Evolutionary conservation across 2,329 filamentous ascomycete species (phyloP).

Genomic region (Diaporthe sp.): DNA sequence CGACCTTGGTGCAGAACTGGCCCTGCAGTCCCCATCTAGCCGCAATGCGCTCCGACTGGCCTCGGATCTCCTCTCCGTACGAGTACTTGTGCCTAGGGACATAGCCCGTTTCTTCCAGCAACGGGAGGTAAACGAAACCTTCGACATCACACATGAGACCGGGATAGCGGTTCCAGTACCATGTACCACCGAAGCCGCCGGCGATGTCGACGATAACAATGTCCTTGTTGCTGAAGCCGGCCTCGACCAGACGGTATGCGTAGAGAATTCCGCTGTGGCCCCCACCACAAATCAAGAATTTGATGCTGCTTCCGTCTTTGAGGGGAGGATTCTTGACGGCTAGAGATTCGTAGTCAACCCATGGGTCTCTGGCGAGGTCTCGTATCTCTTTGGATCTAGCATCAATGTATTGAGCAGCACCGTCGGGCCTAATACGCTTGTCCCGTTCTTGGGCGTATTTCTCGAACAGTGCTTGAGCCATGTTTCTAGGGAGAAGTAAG

Average conservation of each 20-base stretch:
- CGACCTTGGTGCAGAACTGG: constrained; percentile 39
- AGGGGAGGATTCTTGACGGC: background rate
- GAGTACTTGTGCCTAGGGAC: constrained; percentile 60
- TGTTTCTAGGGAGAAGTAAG: background rate
- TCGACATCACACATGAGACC: constrained; percentile 62
- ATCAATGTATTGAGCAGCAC: background rate
- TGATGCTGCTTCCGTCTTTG: background rate
- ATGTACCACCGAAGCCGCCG: constrained; percentile 61
- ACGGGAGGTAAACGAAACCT: constrained; percentile 59
- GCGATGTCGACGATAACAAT: constrained; percentile 59
- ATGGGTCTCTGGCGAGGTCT: background rate
- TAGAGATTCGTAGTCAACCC: background rate
- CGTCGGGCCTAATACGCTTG: background rate
- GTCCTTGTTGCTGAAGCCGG: constrained; percentile 50
- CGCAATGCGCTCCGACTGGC: constrained; percentile 54
- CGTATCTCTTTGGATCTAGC: background rate
- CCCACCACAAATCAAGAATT: constrained; percentile 55
- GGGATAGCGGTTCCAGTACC: constrained; percentile 63
- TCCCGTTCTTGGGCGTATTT: background rate
- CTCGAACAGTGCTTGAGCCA: background rate
- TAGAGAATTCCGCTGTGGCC: constrained; percentile 58
- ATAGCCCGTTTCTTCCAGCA: constrained; percentile 61
- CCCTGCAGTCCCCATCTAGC: constrained; percentile 53
- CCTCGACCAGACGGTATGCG: constrained; percentile 54
- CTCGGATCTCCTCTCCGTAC: constrained; percentile 53